These are phyloP conservation scores for Scutellaria minor DNA, from an alignment of 257 asterid genomes.

Conservation along the genomic window DNA sequence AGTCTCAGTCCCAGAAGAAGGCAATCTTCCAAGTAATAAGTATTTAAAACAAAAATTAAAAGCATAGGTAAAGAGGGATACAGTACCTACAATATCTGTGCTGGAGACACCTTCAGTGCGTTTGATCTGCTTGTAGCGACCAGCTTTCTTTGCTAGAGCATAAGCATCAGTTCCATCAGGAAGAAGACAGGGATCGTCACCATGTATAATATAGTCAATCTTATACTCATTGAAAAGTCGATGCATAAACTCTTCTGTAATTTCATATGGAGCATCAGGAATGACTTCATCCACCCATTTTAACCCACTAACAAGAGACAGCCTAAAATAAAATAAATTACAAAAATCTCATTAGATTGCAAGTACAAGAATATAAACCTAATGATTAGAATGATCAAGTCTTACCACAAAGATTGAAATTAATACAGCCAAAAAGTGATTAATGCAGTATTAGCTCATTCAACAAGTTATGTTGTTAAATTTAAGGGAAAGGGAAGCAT, in stretches of 20 bases:
- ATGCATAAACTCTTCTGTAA: slow-evolving; percentile 88
- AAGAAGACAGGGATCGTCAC: slow-evolving; percentile 96
- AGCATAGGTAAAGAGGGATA: slow-evolving; percentile 41
- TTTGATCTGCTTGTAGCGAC: slow-evolving; percentile 96
- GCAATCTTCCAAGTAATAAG: slow-evolving; percentile 21
- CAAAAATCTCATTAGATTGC: slow-evolving; percentile 36
- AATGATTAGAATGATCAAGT: no score
- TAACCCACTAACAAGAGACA: slow-evolving; percentile 90
- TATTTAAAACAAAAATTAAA: slow-evolving; percentile 16
- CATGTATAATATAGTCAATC: slow-evolving; percentile 90
- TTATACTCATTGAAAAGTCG: slow-evolving; percentile 81
- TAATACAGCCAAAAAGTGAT: no score
- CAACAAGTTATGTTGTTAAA: no score
- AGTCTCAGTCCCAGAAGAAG: slow-evolving; percentile 19
- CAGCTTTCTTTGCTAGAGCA: slow-evolving; percentile 88
- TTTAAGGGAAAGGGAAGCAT: no score
- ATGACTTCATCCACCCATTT: slow-evolving; percentile 99
- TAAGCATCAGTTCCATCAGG: slow-evolving; percentile 98
- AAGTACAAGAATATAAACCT: slow-evolving; percentile 12
- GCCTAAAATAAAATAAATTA: slow-evolving; percentile 49
- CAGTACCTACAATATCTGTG: slow-evolving; percentile 96
- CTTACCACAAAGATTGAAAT: no score
- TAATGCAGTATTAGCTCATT: no score
- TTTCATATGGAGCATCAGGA: slow-evolving; percentile 86
- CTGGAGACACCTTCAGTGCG: slow-evolving; percentile 99